Percentiles rank a stretch among this genome's conserved stretches.
phyloP scores from a whole-genome alignment of 1,139 yeast genomes.

The Candida smagusa region DNA sequence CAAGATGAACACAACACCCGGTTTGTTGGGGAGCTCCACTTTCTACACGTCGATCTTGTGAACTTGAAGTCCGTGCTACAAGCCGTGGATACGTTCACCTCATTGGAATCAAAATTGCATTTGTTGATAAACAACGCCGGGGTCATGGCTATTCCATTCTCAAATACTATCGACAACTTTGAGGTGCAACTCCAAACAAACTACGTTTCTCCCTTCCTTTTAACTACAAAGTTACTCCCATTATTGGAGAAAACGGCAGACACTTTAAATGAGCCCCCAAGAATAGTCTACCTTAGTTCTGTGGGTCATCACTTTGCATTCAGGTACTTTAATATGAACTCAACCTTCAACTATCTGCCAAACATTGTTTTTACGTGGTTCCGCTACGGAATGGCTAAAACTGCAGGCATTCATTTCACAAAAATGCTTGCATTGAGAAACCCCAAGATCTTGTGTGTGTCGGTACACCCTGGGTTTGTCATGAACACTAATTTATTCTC shows the following conservation, averaged over 20 bases:
- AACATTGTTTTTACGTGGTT: conserved; percentile 71
- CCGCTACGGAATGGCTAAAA: conserved; percentile 76
- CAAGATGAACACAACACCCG: conserved; percentile 11
- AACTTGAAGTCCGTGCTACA: conserved; percentile 54
- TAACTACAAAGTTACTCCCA: conserved; percentile 62
- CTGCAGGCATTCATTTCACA: conserved; percentile 74
- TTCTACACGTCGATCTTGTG: conserved; percentile 60
- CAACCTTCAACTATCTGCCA: conserved; percentile 59
- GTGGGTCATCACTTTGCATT: conserved; percentile 63
- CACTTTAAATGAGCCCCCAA: conserved; percentile 36
- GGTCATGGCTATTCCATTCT: conserved; percentile 71
- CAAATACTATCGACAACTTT: conserved; percentile 64
- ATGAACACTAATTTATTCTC: conserved; percentile 73
- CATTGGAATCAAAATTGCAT: conserved; percentile 52
- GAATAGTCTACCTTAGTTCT: conserved; percentile 69
- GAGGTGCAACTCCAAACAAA: conserved; percentile 82
- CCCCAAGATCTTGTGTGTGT: conserved; percentile 61
- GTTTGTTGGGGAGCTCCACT: conserved; percentile 56
- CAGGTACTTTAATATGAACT: conserved; percentile 47
- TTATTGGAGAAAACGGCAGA: conserved; percentile 41
- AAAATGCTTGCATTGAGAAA: conserved; percentile 62
- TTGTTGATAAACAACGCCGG: conserved; percentile 79
- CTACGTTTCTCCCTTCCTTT: conserved; percentile 69
- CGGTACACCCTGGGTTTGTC: conserved; percentile 86
- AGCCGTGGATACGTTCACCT: conserved; percentile 50